These are phyloP conservation scores for Penicillium tannophilum DNA, from an alignment of 495 filamentous ascomycete genomes.

Conservation along the genomic window DNA sequence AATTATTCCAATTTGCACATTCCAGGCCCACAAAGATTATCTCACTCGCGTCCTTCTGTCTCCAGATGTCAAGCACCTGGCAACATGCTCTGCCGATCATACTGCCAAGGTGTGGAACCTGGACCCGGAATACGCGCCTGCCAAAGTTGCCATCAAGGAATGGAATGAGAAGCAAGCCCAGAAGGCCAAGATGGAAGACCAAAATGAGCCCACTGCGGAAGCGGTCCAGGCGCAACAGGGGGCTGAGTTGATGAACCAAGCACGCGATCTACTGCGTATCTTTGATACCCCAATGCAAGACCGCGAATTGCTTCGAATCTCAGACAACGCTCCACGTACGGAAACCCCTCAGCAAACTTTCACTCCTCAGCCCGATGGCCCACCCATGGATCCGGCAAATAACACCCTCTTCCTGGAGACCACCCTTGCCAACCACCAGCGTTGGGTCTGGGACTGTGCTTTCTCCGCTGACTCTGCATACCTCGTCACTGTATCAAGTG, in stretches of 20 bases:
- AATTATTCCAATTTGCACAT: conserved; percentile 87
- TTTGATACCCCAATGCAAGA: conserved; percentile 26
- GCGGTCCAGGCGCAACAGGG: conserved; percentile 14
- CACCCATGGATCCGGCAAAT: conserved; percentile 45
- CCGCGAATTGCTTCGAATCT: conserved; percentile 30
- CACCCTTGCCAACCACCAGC: conserved; percentile 89
- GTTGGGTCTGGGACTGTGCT: conserved; percentile 99
- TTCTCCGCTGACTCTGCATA: conserved; percentile 97
- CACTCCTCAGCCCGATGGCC: conserved; percentile 46
- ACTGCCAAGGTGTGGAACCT: conserved; percentile 98
- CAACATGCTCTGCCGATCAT: conserved; percentile 96
- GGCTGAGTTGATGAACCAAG: conserved; percentile 11
- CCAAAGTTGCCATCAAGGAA: conserved; percentile 44
- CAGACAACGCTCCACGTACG: conserved; percentile 26
- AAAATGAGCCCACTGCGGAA: conserved; percentile 22
- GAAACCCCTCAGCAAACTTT: conserved; percentile 41
- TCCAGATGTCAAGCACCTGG: conserved; percentile 94
- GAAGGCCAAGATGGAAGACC: conserved; percentile 16
- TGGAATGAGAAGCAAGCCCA: conserved; percentile 28
- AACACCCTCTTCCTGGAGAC: conserved; percentile 79
- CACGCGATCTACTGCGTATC: conserved; percentile 30
- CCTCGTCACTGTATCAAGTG: conserved; percentile 94
- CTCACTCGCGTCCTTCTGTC: conserved; percentile 95
- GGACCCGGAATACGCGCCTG: conserved; percentile 54
- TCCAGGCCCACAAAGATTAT: conserved; percentile 89